Evolutionary conservation across 139 green algal genomes (phyloP), one percentile per base, ranked within the genome.

Genomic region (Axilococcus clingmanii): DNA sequence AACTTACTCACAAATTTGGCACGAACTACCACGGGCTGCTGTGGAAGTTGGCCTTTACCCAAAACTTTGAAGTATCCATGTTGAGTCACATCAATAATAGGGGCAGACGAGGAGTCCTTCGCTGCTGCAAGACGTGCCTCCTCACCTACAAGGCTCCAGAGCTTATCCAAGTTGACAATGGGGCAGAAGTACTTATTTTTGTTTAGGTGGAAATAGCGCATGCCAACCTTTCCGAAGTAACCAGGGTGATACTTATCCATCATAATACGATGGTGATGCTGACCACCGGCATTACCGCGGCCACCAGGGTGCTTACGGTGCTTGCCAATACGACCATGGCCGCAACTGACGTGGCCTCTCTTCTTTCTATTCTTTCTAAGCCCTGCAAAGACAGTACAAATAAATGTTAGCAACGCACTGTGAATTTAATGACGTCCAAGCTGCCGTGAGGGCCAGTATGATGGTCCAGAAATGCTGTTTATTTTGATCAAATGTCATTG

Each of bases 221-320:
- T 98, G 78, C 93, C 93, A 29, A 98, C 90, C 86, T 96, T 96
- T 52, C 88, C 88, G 65, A 95, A 96, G 82, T 89, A 96, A 55
- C 88, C 88, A 55, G 88, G 88, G 59, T 96, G 88, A 76, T 92
- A 72, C 81, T 98, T 98, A 77, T 99, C 93, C 40, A 96, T 85
- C 71, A 95, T 68, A 63, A 98, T 99, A 22, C 93, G 76, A 74
- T 98, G 90, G 77, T 99, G 93, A 64, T 99, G 93, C 86, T 95
- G 85, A 30, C 93, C 93, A 88, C 93, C 93, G 58, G 93, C 93
- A 71, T 98, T 99, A 87, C 93, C 93, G 56, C 90, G 88, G 64
- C 93, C 93, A 52, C 76, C 67, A 41, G 92, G 92, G 66, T 99
- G 93, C 82, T 99, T 99, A 34, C 93, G 74, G 74, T 99, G 92